Percentiles rank a stretch among this genome's conserved stretches.
These are phyloP conservation scores for Orbilia blumenaviensis DNA, from an alignment of 2,329 filamentous ascomycete genomes.

Conservation along the genomic window DNA sequence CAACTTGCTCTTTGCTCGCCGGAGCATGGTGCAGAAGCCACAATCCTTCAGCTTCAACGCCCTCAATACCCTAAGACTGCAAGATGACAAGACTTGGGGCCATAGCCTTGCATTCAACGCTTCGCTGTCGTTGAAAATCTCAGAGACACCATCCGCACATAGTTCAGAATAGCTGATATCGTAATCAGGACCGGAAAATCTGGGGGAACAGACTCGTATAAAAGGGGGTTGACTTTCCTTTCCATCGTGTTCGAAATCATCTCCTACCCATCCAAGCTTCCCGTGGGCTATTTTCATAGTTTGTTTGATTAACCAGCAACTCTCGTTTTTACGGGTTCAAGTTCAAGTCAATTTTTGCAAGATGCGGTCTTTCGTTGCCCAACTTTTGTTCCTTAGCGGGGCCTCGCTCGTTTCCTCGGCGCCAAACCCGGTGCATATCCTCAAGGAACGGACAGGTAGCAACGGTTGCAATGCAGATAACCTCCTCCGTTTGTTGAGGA, in stretches of 20 bases:
- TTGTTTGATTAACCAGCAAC: neutral
- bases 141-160: neutral
- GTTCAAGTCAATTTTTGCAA: neutral
- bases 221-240: neutral
- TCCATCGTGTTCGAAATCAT: neutral
- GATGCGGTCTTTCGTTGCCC: conserved; percentile 5
- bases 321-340: neutral
- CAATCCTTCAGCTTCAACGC: neutral
- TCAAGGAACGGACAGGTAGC: neutral
- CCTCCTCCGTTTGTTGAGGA: neutral
- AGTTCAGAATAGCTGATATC: neutral
- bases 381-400: neutral
- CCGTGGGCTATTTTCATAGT: neutral
- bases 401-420: neutral
- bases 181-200: neutral
- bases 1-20: neutral
- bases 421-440: conserved; percentile 1
- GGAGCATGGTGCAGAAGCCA: neutral
- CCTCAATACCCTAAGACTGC: neutral
- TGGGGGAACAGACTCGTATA: neutral
- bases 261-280: neutral
- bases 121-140: neutral
- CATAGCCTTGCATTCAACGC: neutral
- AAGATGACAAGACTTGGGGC: neutral
- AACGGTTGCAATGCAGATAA: conserved; percentile 9